Base-by-base conservation (phyloP, 495 filamentous ascomycete genomes). In the Trichoderma erinaceum region DNA sequence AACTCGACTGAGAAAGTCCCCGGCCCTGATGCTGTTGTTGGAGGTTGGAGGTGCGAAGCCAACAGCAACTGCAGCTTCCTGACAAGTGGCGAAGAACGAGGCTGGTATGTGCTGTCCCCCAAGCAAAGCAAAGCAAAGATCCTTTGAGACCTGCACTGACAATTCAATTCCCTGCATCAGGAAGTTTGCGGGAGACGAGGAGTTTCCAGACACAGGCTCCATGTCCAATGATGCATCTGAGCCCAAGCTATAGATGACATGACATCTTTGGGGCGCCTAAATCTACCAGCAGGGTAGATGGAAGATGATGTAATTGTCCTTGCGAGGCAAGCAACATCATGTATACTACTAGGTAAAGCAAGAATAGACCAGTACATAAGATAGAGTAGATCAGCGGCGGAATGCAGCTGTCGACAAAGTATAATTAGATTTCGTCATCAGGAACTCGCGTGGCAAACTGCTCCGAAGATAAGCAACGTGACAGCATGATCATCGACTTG, bases 51-150 rank as follows among this genome's bases (percentile, higher is more conserved):
- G 25, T 91, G 90, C 74, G 81, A 86, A 64, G 68, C 84, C 66
- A 93, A 96, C 80, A 90, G 91, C 12, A 91, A 97, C 76, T 97
- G 93, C 72, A 85, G 83, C 64, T 91, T 90, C 78, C 75, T 99
- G 73, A 84, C 81, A 38, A 81, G 81, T 50, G 95, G 95, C 6
- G 92, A 92, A 70, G 94, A 98, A 78, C 83, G 94, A 75, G 91
- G 91, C 70, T 97, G 93, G 92, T 94, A 72, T 82, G 90, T 87
- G 29, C 50, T 1, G 3, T 27, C 58, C 16, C 12, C 3, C 5
- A 23, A 15, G 11, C 4, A 21, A 44, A 15, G 11, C 4, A 21
- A 44, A n/a, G 61, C 27, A 6, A 12, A 32, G 5, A 18, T 11
- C 32, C 64, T 67, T 71, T 48, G 64, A 56, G 66, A 52, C 56